These are phyloP conservation scores for Xylaria curta DNA, from an alignment of 495 filamentous ascomycete genomes.

Conservation along the genomic window DNA sequence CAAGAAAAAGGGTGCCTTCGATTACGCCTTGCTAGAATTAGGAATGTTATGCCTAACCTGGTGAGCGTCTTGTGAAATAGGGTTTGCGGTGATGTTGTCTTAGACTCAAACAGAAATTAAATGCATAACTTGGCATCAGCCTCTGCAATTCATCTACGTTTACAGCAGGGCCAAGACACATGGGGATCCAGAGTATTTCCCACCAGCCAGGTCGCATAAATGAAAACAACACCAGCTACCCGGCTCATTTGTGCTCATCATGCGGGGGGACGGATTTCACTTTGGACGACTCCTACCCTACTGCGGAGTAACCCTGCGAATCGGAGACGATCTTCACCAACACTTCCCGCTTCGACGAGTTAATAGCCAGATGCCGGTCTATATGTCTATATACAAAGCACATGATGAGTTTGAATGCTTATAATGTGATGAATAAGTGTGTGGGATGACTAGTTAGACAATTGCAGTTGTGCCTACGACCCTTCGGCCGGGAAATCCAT, in stretches of 20 bases:
- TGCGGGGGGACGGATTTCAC: conserved; percentile 4
- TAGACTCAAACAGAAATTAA: conserved; percentile 13
- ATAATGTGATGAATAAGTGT: background rate
- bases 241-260: background rate
- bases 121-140: conserved; percentile 26
- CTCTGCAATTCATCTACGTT: background rate
- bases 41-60: background rate
- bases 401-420: background rate
- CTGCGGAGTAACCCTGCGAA: conserved; percentile 27
- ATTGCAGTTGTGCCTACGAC: background rate
- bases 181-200: conserved; percentile 7
- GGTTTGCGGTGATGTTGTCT: conserved; percentile 17
- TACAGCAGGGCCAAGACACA: background rate
- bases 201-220: conserved; percentile 25
- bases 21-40: background rate
- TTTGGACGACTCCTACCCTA: conserved; percentile 13
- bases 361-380: background rate
- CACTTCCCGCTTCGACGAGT: background rate
- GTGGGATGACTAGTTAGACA: conserved; percentile 1
- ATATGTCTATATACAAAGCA: background rate
- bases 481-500: background rate
- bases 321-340: background rate
- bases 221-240: conserved; percentile 24
- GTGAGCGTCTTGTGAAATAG: background rate
- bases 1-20: background rate